These are phyloP conservation scores for Tetradesmus lagerheimii DNA, from an alignment of 139 green algal genomes.

Conservation along the genomic window DNA sequence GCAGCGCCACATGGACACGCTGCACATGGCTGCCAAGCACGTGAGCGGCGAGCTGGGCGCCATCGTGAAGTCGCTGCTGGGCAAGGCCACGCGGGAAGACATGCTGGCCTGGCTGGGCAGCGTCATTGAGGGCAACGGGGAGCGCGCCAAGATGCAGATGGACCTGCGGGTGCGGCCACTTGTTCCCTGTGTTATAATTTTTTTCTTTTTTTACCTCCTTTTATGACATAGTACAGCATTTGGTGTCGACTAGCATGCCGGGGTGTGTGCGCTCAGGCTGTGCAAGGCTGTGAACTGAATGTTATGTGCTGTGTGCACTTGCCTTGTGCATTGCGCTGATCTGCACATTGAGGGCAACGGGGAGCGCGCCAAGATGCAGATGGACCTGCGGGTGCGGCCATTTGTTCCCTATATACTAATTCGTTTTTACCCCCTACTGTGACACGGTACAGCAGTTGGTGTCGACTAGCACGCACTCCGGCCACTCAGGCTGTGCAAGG, in stretches of 20 bases:
- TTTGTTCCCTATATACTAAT: no score
- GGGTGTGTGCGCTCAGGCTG: no score
- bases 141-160: conserved; percentile 85
- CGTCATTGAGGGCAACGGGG: conserved; percentile 83
- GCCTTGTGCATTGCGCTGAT: background rate
- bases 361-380: conserved; percentile 87
- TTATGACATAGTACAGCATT: no score
- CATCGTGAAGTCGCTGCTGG: conserved; percentile 79
- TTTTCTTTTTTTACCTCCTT: no score
- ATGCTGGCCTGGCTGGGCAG: conserved; percentile 85
- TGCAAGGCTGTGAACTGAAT: no score
- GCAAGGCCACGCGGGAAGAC: conserved; percentile 72
- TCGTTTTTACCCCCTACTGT: no score
- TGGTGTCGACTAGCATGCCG: no score
- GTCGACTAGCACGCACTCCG: no score
- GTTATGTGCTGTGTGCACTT: background rate
- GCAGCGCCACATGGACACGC: conserved; percentile 49
- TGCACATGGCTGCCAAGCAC: conserved; percentile 69
- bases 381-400: background rate
- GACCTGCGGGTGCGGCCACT: background rate
- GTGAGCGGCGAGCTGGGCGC: conserved; percentile 65
- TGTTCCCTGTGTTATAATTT: no score
- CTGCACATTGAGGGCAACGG: conserved; percentile 77
- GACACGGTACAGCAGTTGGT: no score
- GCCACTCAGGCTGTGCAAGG: no score